A percentile compares a stretch with the other conserved stretches of the same genome.
Evolutionary conservation across 352 stramenopile genomes (phyloP).

Genomic region (Pythium chondricola): DNA sequence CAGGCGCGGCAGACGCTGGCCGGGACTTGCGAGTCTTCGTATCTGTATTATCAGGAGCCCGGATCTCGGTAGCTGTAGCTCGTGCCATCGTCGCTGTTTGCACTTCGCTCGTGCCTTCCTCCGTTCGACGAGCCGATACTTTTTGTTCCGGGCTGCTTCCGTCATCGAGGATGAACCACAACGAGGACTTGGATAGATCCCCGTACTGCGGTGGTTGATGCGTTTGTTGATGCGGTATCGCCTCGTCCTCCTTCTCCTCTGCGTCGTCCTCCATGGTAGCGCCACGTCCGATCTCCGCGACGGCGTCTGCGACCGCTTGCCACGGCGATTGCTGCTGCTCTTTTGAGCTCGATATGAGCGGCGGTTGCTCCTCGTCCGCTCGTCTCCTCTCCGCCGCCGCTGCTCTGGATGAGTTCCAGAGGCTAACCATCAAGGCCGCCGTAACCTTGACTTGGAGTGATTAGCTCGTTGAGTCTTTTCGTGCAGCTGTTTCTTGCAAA

Average conservation of each 20-base stretch:
- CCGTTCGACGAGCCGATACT: not conserved
- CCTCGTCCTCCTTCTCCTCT: slow-evolving; percentile 5
- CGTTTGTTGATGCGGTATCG: too few species aligned
- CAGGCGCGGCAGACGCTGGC: not conserved
- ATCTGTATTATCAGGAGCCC: too few species aligned
- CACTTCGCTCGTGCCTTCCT: not conserved
- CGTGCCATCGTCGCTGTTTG: too few species aligned
- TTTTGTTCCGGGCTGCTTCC: slow-evolving; percentile 17
- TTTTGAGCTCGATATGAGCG: too few species aligned
- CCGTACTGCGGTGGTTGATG: slow-evolving; percentile 4
- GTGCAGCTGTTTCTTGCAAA: too few species aligned
- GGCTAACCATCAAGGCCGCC: too few species aligned
- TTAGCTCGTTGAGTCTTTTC: too few species aligned
- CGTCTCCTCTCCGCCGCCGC: slow-evolving; percentile 3
- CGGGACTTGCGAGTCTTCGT: not conserved
- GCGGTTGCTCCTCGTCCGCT: not conserved
- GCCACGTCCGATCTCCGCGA: slow-evolving; percentile 13
- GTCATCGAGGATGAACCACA: slow-evolving; percentile 72
- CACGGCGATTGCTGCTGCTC: too few species aligned
- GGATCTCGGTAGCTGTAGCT: too few species aligned
- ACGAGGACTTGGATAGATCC: slow-evolving; percentile 40
- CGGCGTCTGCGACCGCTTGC: slow-evolving; percentile 14
- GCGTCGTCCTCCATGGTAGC: not conserved
- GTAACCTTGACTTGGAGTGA: too few species aligned
- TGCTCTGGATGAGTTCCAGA: too few species aligned